Evolutionary conservation across 2,329 filamentous ascomycete species (phyloP), one percentile per base, ranked within the genome.

Genomic region (Corinectria fuckeliana): DNA sequence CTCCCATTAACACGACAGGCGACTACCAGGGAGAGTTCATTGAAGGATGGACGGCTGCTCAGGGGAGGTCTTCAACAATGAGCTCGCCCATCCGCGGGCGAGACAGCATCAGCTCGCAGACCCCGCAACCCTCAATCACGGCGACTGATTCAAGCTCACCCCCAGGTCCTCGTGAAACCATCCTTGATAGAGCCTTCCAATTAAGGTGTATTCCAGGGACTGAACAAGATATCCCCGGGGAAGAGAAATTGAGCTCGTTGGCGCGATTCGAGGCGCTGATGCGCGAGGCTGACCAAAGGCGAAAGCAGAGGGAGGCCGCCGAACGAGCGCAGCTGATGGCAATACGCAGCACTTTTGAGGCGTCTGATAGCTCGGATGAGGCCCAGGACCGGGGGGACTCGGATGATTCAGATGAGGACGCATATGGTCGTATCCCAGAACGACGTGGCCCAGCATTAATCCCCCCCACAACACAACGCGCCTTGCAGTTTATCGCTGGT

Each of bases 251-350:
- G 14, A 89, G 82, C 64, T 89, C 87, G 0, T 78, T 89, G 28
- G 87, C 86, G 9, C 80, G 85, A 20, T 90, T 89, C 53, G 87
- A 89, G 52, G 87, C 86, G 3, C 72, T 90, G 41, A 89, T 90
- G 87, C 78, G 81, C 20, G 84, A 88, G 64, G 78, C 78, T 18
- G 87, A 89, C 36, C 79, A 82, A 56, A 82, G 80, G 50, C 75
- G 78, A 56, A 76, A 76, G 65, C 76, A 77, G 48, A 75, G 75
- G 25, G 75, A 79, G 39, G 74, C 76, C 9, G 64, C 69, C 20
- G 68, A 74, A 51, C 69, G 69, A 25, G 66, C 69, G 11, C 74
- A 76, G 10, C 71, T 76, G 41, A 58, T 69, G 10, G 75, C 77
- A 4, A 69, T 79, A 55, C 78, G 77, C 51, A 86, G 82, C 64